Evolutionary conservation across 306 rosid species (phyloP), one percentile per base, ranked within the genome.

Genomic region (Fragaria vesca): DNA sequence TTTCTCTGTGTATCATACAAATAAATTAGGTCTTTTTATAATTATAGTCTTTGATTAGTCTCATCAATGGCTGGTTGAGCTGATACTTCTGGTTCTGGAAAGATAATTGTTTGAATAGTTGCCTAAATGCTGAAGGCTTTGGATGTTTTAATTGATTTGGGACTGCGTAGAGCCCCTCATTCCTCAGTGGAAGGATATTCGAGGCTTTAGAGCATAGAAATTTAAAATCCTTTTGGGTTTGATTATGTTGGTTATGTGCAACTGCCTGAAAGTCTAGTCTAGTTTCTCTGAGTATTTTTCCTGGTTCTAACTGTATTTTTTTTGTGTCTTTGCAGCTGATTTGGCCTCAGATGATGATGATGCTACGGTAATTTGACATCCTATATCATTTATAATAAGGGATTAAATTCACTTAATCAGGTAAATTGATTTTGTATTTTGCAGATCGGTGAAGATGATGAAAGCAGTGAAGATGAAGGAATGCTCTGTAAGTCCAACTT

Each of bases 391-490:
- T 80, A 72, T 55, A 51, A 66, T 32, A 51, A 38, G 60, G n/a
- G 51, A 43, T 45, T 71, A 50, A 62, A 36, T 40, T 71, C 74
- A 68, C 66, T 73, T 74, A 71, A 83, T 77, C 74, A 71, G 57
- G 71, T 78, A 46, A 47, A 51, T 15, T 75, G 65, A 63, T 58
- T 72, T 71, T 85, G 48, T 38, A 79, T 79, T 81, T 57, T 76
- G 78, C 82, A 93, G 98, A 42, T 55, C 21, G 89, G 81, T 63
- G 86, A 87, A 78, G 97, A 91, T 48, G 96, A 81, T 46, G 96
- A 76, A 81, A 89, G 93, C 84, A 87, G 92, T 36, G 96, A 90
- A 63, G 98, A 93, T 4, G 98, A 90, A 50, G 97, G 97, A 84
- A 91, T 93, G 98, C 84, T 91, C 47, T 93, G 98, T 93, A 73